These are phyloP conservation scores for Erodium chrysanthum DNA, from an alignment of 441 rosid genomes.

Conservation along the genomic window DNA sequence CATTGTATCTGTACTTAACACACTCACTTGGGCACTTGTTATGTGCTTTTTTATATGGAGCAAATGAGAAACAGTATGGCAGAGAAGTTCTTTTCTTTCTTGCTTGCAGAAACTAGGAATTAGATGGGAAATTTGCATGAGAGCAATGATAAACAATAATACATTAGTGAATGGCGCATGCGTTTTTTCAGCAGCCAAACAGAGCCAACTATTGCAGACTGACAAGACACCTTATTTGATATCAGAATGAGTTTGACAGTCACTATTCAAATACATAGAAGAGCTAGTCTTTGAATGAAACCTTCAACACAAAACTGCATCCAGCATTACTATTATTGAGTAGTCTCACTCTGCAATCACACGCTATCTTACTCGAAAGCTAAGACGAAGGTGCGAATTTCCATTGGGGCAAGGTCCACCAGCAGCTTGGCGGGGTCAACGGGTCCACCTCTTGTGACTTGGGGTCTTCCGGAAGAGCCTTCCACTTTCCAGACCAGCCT, in stretches of 20 bases:
- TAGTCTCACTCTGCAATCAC: not conserved
- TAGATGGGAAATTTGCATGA: too few relatives aligned
- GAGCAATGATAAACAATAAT: too few relatives aligned
- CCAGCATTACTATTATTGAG: not conserved
- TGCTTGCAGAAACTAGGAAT: too few relatives aligned
- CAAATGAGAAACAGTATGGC: not conserved
- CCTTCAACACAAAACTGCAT: not conserved
- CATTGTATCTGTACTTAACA: not conserved
- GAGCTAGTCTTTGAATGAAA: not conserved
- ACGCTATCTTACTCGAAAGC: slow-evolving; percentile 12
- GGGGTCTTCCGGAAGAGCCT: slow-evolving; percentile 20
- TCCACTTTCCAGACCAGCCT: slow-evolving; percentile 34
- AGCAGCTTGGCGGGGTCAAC: slow-evolving; percentile 27
- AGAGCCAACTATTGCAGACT: too few relatives aligned
- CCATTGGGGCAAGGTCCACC: slow-evolving; percentile 42
- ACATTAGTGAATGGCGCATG: too few relatives aligned
- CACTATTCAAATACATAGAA: not conserved
- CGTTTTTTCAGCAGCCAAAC: too few relatives aligned
- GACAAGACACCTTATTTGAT: too few relatives aligned
- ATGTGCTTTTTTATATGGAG: not conserved
- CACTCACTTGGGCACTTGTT: not conserved
- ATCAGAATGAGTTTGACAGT: not conserved
- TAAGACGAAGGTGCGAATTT: slow-evolving; percentile 34
- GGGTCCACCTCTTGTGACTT: slow-evolving; percentile 28
- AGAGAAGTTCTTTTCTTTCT: not conserved